Conservation (phyloP, 2,329 filamentous ascomycete species). For the Parascedosporium putredinis region DNA sequence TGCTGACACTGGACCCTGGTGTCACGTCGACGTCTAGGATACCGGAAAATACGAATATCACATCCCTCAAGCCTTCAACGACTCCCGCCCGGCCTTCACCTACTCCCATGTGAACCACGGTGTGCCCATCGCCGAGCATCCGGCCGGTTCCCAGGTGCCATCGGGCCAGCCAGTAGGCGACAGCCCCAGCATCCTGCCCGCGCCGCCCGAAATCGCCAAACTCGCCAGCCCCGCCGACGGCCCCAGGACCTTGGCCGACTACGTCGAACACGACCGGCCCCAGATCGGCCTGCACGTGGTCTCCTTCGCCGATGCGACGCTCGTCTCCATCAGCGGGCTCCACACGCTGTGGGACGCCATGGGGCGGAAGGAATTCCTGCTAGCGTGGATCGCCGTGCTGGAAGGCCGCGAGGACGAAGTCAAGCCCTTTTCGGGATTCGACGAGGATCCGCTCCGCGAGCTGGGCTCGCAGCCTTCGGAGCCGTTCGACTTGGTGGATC, state of each 20-base stretch:
- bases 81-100: slow-evolving; percentile 25
- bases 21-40: slow-evolving; percentile 6
- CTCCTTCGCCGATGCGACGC: slow-evolving; percentile 37
- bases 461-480: not conserved
- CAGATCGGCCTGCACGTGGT: slow-evolving; percentile 37
- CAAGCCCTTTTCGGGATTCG: slow-evolving; percentile 16
- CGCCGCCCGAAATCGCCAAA: not conserved
- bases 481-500: slow-evolving; percentile 8
- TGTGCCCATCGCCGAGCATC: slow-evolving; percentile 27
- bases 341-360: slow-evolving; percentile 38
- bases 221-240: not conserved
- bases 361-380: slow-evolving; percentile 29
- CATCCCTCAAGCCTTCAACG: slow-evolving; percentile 19
- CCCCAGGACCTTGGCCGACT: slow-evolving; percentile 24
- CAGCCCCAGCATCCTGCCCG: not conserved
- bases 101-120: slow-evolving; percentile 28
- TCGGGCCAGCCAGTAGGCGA: not conserved
- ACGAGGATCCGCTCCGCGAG: not conserved
- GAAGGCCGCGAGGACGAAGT: slow-evolving; percentile 31
- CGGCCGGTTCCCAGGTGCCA: slow-evolving; percentile 18
- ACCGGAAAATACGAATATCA: slow-evolving; percentile 21
- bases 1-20: no score
- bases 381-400: slow-evolving; percentile 35
- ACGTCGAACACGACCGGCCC: slow-evolving; percentile 29
- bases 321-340: slow-evolving; percentile 33